These are phyloP conservation scores for Nemania sp. DNA, from an alignment of 2,329 filamentous ascomycete genomes.

Conservation along the genomic window DNA sequence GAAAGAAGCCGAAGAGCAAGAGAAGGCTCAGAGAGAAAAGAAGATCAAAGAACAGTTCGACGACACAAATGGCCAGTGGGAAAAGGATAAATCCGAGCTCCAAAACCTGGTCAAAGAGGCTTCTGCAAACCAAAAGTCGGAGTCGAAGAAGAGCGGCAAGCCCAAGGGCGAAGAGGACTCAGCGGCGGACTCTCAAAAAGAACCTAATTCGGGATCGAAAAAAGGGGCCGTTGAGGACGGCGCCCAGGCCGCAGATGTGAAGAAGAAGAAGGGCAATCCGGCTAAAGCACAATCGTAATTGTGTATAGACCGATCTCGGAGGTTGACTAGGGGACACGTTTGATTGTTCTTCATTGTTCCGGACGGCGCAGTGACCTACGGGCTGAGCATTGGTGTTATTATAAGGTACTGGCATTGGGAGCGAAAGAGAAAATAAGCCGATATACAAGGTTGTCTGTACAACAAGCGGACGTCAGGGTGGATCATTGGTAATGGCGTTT, in stretches of 20 bases:
- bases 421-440: slow-evolving; percentile 19
- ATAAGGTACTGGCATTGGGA: slow-evolving; percentile 15
- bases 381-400: slow-evolving; percentile 15
- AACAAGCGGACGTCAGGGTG: slow-evolving; percentile 33
- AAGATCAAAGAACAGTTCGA: slow-evolving; percentile 82
- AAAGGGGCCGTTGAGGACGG: slow-evolving; percentile 24
- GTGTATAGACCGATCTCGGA: slow-evolving; percentile 2
- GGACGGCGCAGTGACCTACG: slow-evolving; percentile 8
- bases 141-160: slow-evolving; percentile 21
- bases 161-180: slow-evolving; percentile 15
- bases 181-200: slow-evolving; percentile 24
- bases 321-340: slow-evolving; percentile 2
- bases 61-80: slow-evolving; percentile 78
- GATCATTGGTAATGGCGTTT: slow-evolving; percentile 36
- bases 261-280: slow-evolving; percentile 29
- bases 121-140: slow-evolving; percentile 15
- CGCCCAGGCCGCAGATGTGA: slow-evolving; percentile 25
- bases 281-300: slow-evolving; percentile 31
- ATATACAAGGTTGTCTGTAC: slow-evolving; percentile 30
- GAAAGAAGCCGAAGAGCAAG: slow-evolving; percentile 78
- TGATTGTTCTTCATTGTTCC: slow-evolving; percentile 11
- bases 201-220: slow-evolving; percentile 23
- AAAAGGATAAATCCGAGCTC: slow-evolving; percentile 83
- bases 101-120: slow-evolving; percentile 66
- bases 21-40: slow-evolving; percentile 71